Base-by-base conservation (phyloP, 106 monocot genomes). In the Dendrobium catenatum region DNA sequence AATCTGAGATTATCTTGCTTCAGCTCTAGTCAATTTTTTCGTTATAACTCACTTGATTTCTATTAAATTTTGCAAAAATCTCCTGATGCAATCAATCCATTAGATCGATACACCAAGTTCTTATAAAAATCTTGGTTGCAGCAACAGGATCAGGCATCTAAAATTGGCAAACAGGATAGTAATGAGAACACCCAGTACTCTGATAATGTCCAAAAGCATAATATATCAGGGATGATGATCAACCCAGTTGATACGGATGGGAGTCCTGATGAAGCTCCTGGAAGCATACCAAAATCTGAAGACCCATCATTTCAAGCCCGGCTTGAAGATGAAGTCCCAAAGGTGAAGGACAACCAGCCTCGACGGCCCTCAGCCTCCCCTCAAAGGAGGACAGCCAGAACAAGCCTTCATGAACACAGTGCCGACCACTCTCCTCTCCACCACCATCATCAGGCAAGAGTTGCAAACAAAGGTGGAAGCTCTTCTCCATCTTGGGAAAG, bases 401-500 rank as follows among this genome's bases (percentile, higher is more conserved):
- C 6, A 6, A 82, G 81, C 51, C 73, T 76, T 73, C 76, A 81
- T 11, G 92, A 92, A 24, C 82, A 77, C 58, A 86, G 83, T 61
- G 9, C 84, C 24, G 92, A 88, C 61, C 77, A 80, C 8, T 90
- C 95, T 64, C 95, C 95, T 15, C 73, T 86, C 80, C 90, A 90
- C 46, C 83, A 73, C 19, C 88, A 78, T 20, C 54, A 81, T 72
- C 93, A 90, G 1, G 83, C 42, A 20, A 86, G 74, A 81, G 47
- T 68, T 70, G 80, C 56, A 29, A 86, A 56, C 72, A 86, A 75
- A 49, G 85, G 58, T 37, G 81, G 84, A 9, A 78, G 76, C 20
- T 77, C 79, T 18, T 84, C 84, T 19, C 84, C 88, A 68, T 79
- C 87, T 4, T 55, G 82, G 79, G 91, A 89, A 79, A 82, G 77